Evolutionary conservation across 2,329 filamentous ascomycete species (phyloP), one percentile per base, ranked within the genome.

Genomic region (Trichoderma semiorbis): DNA sequence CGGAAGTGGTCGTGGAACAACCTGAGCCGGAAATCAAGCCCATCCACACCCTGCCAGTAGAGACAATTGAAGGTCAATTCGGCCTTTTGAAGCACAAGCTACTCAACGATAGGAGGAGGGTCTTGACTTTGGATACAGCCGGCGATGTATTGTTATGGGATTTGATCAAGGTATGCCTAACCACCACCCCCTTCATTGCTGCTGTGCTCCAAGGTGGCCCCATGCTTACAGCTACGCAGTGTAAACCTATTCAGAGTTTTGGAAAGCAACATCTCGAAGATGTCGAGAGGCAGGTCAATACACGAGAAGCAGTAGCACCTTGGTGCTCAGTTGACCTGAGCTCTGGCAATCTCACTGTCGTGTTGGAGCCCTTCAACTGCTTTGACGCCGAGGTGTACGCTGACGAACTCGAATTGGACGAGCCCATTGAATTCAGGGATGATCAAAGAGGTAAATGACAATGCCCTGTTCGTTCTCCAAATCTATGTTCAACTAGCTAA

Each of bases 371-470:
- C 53, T 97, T 96, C 78, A 97, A 97, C 76, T 98, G 95, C 80
- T 99, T 99, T 76, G 96, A 99, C 81, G 96, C 95, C 18, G 96
- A 99, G 78, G 92, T 97, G 81, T 99, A 99, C 79, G 95, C 94
- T 1, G 96, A 99, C 79, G 95, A 98, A 81, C 84, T 97, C 43
- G 85, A 90, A 53, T 76, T 95, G 69, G 88, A 92, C 12, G 91
- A 94, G 74, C 85, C 89, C n/a, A 85, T 92, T 21, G 91, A 95
- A 14, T 97, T 97, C 78, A 87, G 92, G 71, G 95, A 98, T 77
- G 96, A 99, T 77, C 95, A 98, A 83, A 90, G 96, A 83, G 97
- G 93, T 95, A 87, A 78, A 90, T 32, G 18, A 80, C 5, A 21
- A 66, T 28, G 6, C 18, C 28, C 14, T 26, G 28, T 63, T 18